phyloP scores from a whole-genome alignment of 768 basidiomycete genomes.

The Tricholoma hemisulphureum region DNA sequence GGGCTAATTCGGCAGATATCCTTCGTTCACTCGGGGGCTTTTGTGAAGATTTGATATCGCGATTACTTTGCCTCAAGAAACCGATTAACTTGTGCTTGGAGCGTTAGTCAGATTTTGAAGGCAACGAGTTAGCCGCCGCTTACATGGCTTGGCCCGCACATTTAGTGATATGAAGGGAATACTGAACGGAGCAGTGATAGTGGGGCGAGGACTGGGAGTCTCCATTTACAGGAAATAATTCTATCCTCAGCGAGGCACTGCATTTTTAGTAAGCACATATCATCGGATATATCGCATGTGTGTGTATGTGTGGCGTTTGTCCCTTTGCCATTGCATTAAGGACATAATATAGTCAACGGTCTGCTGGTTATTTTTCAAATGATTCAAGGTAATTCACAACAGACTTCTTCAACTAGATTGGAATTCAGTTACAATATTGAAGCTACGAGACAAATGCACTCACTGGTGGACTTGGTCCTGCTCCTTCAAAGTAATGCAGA shows the following conservation, averaged over 20 bases:
- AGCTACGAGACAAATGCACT: slow-evolving; percentile 24
- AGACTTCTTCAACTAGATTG: slow-evolving; percentile 47
- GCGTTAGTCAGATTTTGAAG: no score
- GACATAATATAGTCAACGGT: background rate
- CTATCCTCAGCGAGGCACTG: background rate
- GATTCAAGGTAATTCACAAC: slow-evolving; percentile 41
- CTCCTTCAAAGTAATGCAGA: slow-evolving; percentile 70
- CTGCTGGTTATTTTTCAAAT: slow-evolving; percentile 25
- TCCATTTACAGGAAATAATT: background rate
- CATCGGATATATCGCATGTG: background rate
- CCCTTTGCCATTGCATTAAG: background rate
- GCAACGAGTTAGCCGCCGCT: no score
- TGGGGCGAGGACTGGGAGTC: no score
- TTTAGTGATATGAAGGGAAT: no score
- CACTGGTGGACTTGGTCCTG: slow-evolving; percentile 70
- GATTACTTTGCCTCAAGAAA: no score
- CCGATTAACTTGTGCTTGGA: no score
- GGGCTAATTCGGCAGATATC: no score
- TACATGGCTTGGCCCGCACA: no score
- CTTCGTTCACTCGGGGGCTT: no score
- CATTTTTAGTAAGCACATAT: background rate
- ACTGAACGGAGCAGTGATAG: no score
- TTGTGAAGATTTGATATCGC: no score
- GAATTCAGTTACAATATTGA: background rate
- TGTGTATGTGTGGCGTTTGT: background rate